Conservation (phyloP, 108 stramenopile genomes). For the Discostella stelligeroides region DNA sequence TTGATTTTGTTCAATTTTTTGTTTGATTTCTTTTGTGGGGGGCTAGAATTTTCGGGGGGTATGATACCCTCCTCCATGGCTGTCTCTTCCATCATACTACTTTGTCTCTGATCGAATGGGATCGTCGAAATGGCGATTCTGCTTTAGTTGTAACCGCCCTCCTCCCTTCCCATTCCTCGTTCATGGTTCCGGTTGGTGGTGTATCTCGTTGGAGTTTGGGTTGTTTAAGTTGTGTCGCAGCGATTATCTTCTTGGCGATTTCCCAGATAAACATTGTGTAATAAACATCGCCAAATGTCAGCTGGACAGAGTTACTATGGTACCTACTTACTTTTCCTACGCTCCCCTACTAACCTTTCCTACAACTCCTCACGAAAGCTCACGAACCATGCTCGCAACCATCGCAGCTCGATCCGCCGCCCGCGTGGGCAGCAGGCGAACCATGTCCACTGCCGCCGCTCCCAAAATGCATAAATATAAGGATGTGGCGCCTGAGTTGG, state of each 20-base stretch:
- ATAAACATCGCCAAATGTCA: too few relatives aligned
- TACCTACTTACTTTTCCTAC: not conserved
- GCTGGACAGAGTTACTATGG: too few relatives aligned
- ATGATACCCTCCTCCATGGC: conserved; percentile 7
- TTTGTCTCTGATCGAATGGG: not conserved
- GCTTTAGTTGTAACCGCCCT: not conserved
- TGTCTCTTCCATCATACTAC: conserved; percentile 8
- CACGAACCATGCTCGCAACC: conserved; percentile 30
- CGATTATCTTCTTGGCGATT: too few relatives aligned
- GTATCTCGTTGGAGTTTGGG: not conserved
- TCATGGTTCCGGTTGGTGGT: too few relatives aligned
- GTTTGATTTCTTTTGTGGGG: too few relatives aligned
- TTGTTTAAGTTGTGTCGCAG: not conserved
- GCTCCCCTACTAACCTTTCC: too few relatives aligned
- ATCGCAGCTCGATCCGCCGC: conserved; percentile 32
- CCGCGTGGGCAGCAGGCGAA: conserved; percentile 42
- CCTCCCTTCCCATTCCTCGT: too few relatives aligned
- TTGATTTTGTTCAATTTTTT: too few relatives aligned
- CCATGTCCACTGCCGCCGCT: conserved; percentile 54
- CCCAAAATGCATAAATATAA: conserved; percentile 86
- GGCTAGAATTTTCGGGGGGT: too few relatives aligned
- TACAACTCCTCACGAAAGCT: not conserved
- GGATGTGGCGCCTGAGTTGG: conserved; percentile 64
- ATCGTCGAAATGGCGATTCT: not conserved
- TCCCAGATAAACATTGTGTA: too few relatives aligned